Base-by-base conservation (phyloP, 2,329 filamentous ascomycete species). In the Sphaerulina vaccinii region DNA sequence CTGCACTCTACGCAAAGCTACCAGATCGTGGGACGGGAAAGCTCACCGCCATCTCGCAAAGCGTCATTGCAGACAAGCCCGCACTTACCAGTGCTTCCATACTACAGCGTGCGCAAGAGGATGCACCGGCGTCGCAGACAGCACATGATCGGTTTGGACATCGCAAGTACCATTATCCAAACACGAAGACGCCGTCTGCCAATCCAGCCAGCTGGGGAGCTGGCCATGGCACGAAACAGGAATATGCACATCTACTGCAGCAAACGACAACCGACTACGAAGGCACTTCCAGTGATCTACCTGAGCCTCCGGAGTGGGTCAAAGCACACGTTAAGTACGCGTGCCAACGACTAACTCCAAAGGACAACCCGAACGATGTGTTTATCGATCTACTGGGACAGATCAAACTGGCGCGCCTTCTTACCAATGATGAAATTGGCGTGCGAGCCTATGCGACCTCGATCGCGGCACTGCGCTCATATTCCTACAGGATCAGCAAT, bases 391-490 rank as follows among this genome's bases (percentile, higher is more conserved):
- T 87, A 54, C 77, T 99, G 4, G 81, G 84, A 60, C 85, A 86
- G 53, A 89, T 97, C 58, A 82, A 86, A 39, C 82, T 81, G 2
- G 79, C 85, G 2, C 81, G 92, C 18, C 77, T 82, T 13, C 75
- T 96, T 1, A 84, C 80, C 1, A 82, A 83, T 7, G 90, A 96
- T 62, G 79, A 87, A 40, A 83, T 95, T 52, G 90, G 89, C 2
- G 83, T 91, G 0, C 82, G 90, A 42, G 90, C 92, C 0, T 97
- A 97, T 67, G 91, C 87, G 23, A 90, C 87, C 1, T 85, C 87
- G 10, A 95, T 97, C 58, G 90, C 93, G 5, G 75, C 88, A 0
- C 70, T 99, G 15, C 83, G 88, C 3, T 88, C 92, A 1, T 96
- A 96, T 63, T 90, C 91, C 0, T 72, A 82, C 62, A 69, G 66